Base-by-base conservation (phyloP, 2,329 filamentous ascomycete genomes). In the Penicillium sp. region DNA sequence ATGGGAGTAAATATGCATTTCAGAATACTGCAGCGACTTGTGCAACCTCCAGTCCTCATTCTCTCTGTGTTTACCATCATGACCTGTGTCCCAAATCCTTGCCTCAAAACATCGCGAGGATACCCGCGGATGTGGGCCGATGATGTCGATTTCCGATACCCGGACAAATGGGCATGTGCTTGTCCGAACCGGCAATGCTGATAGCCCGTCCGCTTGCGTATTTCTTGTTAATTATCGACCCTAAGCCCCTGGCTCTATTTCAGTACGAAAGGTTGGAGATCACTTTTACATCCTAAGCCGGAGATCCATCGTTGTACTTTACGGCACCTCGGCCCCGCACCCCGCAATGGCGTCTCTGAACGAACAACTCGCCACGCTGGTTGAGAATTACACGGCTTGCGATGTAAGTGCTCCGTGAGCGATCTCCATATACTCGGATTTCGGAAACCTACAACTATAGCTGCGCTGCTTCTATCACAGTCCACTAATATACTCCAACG, bases 371-470 rank as follows among this genome's bases (percentile, higher is more conserved):
- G 53, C 62, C 18, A 59, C 51, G 10, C 55, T 74, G 24, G 41
- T 52, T 8, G 59, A 59, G 36, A 66, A 72, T 18, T 76, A 69
- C 56, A 74, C 74, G 23, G 73, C 74, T 13, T 77, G 74, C 52
- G 74, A 77, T 71, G 74, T 76, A 65, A 15, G 42, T 36, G 29
- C 36, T 26, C 24, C 24, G 24, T 26, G 7, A 26, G 24, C 24
- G 7, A 26, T 26, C 5, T 26, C 24, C 24, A 26, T 26, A 21
- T 7, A 26, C 6, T 26, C 7, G 24, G 7, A 26, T 26, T 26
- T 5, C 24, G 24, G 6, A 26, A 6, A 2, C 7, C 24, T 7
- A 26, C 24, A 6, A 26, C 24, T 6, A 13, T 21, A 21, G 6
- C 2, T 13, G 21, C 9, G 6, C 2, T 13, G 21, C 9, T 21